These are phyloP conservation scores for Thoreauomyces humboldtii DNA, from an alignment of 192 early-diverging fungal genomes.

Conservation along the genomic window DNA sequence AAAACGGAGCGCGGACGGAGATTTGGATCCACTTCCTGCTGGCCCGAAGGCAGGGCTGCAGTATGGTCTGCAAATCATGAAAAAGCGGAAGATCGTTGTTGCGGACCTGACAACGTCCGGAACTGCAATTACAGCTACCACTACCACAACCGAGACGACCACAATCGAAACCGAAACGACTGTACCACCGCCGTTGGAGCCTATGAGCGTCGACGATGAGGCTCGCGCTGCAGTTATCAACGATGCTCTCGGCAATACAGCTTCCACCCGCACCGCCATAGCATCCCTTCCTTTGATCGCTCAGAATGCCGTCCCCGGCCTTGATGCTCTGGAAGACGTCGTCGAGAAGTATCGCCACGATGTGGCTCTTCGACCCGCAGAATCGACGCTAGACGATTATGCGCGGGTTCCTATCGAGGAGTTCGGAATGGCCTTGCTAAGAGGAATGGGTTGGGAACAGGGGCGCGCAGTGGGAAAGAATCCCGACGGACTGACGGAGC, in stretches of 20 bases:
- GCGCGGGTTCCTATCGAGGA: slow-evolving; percentile 82
- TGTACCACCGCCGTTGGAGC: too few relatives aligned
- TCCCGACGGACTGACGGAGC: slow-evolving; percentile 36
- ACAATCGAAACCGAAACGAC: not conserved
- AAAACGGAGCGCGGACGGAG: not conserved
- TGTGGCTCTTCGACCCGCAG: slow-evolving; percentile 59
- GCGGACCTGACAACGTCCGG: too few relatives aligned
- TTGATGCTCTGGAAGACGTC: slow-evolving; percentile 41
- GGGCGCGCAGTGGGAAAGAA: slow-evolving; percentile 57
- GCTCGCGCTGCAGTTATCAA: slow-evolving; percentile 27
- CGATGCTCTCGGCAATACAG: slow-evolving; percentile 8
- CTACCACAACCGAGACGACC: not conserved
- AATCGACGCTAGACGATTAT: slow-evolving; percentile 69
- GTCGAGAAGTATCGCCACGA: slow-evolving; percentile 63
- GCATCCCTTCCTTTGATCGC: slow-evolving; percentile 36
- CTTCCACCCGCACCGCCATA: not conserved
- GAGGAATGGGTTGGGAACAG: slow-evolving; percentile 89
- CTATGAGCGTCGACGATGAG: slow-evolving; percentile 27
- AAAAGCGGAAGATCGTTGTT: slow-evolving; percentile 19
- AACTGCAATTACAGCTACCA: not conserved
- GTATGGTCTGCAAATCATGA: slow-evolving; percentile 36
- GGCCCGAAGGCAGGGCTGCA: not conserved
- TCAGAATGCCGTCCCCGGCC: slow-evolving; percentile 47
- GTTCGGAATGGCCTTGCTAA: slow-evolving; percentile 82
- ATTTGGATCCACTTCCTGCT: not conserved